Evolutionary conservation across 371 early-diverging fungal genomes (phyloP).

Genomic region (Blastocladiella emersonii): DNA sequence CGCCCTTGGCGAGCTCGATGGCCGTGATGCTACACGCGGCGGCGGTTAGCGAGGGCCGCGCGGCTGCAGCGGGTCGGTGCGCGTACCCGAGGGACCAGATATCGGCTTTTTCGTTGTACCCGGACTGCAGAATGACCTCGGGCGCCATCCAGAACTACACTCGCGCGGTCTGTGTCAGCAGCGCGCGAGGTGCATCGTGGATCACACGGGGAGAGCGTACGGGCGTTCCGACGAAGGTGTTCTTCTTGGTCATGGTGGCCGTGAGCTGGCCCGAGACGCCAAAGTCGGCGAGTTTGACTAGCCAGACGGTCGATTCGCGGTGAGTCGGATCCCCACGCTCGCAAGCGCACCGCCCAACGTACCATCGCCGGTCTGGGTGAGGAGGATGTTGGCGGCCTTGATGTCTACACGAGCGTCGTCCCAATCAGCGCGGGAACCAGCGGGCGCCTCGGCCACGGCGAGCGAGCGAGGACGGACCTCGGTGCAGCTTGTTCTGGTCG

Average conservation of each 20-base stretch:
- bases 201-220: slow-evolving; percentile 22
- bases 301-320: neutral
- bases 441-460: no score
- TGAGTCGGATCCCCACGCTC: neutral
- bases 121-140: slow-evolving; percentile 38
- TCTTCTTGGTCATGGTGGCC: slow-evolving; percentile 82
- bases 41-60: no score
- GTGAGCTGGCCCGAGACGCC: slow-evolving; percentile 95
- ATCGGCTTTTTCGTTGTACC: slow-evolving; percentile 43
- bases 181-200: neutral
- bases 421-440: neutral
- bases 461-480: slow-evolving; percentile 37
- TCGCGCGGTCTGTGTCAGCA: neutral
- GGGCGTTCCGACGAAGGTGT: slow-evolving; percentile 98
- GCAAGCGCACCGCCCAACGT: slow-evolving; percentile 7
- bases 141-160: slow-evolving; percentile 6
- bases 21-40: slow-evolving; percentile 33
- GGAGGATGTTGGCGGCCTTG: slow-evolving; percentile 72
- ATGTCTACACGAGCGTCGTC: no score
- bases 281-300: slow-evolving; percentile 93
- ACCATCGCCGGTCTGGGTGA: slow-evolving; percentile 58
- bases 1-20: slow-evolving; percentile 38
- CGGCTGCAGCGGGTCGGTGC: neutral
- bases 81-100: slow-evolving; percentile 45
- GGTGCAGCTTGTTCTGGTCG: slow-evolving; percentile 81